Evolutionary conservation across 441 rosid species (phyloP).

Genomic region (Erodium moschatum): DNA sequence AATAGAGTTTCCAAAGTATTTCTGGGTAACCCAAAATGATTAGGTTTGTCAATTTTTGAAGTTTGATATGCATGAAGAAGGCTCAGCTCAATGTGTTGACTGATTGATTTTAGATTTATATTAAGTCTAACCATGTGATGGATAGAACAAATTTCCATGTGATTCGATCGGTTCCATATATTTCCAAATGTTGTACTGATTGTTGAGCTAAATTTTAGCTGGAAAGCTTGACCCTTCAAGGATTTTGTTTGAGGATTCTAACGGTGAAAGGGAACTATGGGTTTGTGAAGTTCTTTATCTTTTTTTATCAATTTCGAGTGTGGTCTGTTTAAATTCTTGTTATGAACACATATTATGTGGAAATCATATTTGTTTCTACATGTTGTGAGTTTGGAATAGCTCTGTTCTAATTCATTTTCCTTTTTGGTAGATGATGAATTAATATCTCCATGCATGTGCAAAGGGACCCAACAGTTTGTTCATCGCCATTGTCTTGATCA

Average conservation of each 20-base stretch:
- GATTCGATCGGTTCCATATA: not conserved
- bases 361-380: not conserved
- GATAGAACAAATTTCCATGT: not conserved
- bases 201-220: not conserved
- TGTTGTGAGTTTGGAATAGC: not conserved
- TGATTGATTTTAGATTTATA: not conserved
- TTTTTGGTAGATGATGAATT: conserved; percentile 59
- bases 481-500: conserved; percentile 92
- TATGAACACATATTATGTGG: not conserved
- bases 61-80: not conserved
- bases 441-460: conserved; percentile 97
- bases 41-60: not conserved
- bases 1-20: not conserved
- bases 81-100: not conserved
- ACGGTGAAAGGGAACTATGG: not conserved
- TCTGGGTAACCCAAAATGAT: not conserved
- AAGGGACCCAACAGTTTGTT: conserved; percentile 97
- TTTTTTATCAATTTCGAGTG: not conserved
- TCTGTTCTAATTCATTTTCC: conserved; percentile 10
- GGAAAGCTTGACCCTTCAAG: not conserved
- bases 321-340: not conserved
- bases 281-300: not conserved
- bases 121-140: not conserved
- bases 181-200: not conserved
- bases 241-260: not conserved